Evolutionary conservation across 2,329 filamentous ascomycete species (phyloP), one percentile per base, ranked within the genome.

Genomic region (Podosphaera fusca): DNA sequence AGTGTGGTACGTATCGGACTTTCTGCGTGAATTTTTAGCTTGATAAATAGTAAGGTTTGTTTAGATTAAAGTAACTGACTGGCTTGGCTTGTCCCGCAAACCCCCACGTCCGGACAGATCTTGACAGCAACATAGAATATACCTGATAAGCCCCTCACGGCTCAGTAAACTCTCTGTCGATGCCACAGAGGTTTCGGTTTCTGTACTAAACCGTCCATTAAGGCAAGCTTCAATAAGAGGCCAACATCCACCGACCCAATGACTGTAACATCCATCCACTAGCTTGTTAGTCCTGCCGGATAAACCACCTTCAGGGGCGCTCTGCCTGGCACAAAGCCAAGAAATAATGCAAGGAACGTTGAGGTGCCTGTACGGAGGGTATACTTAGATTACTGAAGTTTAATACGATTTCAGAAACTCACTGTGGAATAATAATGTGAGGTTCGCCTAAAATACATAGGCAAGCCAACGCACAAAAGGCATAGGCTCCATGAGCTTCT

Each of bases 231-330:
- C 85, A 63, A 96, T 75, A 61, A 98, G 71, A 51, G 90, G 84
- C 87, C 89, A 98, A 72, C 89, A 96, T 57, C 85, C 85, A 57
- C 92, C 92, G 38, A 95, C 84, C 92, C 92, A 98, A 70, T 95
- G 90, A 68, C 87, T 94, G 72, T 98, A 98, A 72, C 92, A 98
- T 51, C 90, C 92, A 69, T 98, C 92, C 36, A 96, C 92, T 36
- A 98, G 77, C 72, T 98, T 98, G 75, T 96, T 96, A 34, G 90
- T 95, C 63, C 92, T 84, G 60, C 92, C 92, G 46, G 87, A 85
- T 67, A 95, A 89, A 40, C 92, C 92, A 61, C 89, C 89, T 69
- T 96, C 92, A 2, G 90, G 92, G 35, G 82, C 81, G 68, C 90
- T 85, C 69, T 98, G 92, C 59, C 88, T 82, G 50, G 86, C 81